Evolutionary conservation across 257 asterid species (phyloP), one percentile per base, ranked within the genome.

Genomic region (Primulina huaijiensis): DNA sequence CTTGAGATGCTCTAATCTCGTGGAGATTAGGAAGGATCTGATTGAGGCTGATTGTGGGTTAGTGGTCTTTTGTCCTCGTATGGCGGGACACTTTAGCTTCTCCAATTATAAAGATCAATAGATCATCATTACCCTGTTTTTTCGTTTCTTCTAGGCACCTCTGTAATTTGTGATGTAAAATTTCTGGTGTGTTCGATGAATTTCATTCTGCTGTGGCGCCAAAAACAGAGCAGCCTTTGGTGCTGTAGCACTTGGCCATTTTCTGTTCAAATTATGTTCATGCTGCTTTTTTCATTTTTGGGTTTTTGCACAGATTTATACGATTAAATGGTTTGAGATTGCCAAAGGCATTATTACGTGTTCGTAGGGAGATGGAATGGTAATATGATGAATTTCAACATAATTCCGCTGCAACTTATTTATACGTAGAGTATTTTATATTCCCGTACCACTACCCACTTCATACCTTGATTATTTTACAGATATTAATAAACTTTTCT

Each of bases 141-240:
- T 43, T 3, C 19, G 7, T 14, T 43, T 43, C n/a, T 0, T 12
- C 19, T 43, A 43, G 6, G 55, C 4, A 43, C 55, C 7, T 1
- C 55, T 43, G n/a, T 43, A 12, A 43, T 11, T 43, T 12, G 4
- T 43, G 2, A 43, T 43, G 19, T 14, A 12, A 43, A 43, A 43
- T 43, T 12, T 43, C 6, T 43, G 19, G 55, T 43, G 55, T 40
- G 55, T 43, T 43, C 55, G 3, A 12, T 43, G 55, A 43, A 14
- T 43, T 43, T 3, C 50, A 33, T 55, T 43, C 62, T 58, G 72
- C n/a, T 52, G 23, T 61, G 68, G 11, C n/a, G 31, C 10, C 9
- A 60, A 20, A 27, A 16, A 33, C 35, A 6, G 21, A 60, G 77
- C 35, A 56, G 55, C 38, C 53, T 43, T 75, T 14, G 40, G 53